Evolutionary conservation across 2,329 filamentous ascomycete species (phyloP), one percentile per base, ranked within the genome.

Genomic region (Ascochyta koolunga): DNA sequence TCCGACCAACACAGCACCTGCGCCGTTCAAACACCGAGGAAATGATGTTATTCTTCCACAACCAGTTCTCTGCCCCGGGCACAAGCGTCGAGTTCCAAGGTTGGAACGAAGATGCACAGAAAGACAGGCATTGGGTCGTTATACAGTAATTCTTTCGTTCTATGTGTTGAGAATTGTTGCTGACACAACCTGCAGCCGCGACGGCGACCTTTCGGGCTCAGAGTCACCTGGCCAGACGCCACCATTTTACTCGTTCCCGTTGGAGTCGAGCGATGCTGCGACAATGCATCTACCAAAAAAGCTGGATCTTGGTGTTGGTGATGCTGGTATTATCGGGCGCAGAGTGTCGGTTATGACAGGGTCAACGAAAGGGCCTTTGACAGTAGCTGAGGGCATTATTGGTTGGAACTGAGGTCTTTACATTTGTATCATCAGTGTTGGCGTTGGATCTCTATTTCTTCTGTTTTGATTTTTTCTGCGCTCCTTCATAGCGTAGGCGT

Each of bases 321-420:
- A 69, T 15, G 51, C 39, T 2, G 71, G 71, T 0, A 67, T 74
- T n/a, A 64, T 74, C 9, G 71, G 71, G 13, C 56, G 71, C n/a
- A 64, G 67, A 18, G 57, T 74, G 0, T 69, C 67, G 3, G 58
- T 74, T 0, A 67, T 74, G 67, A 67, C 51, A 0, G 59, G 62
- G 9, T 65, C 64, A 22, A 56, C 24, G 7, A 50, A 46, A 18
- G 67, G 59, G 1, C 59, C 62, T 2, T 32, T 61, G 44, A 62
- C 54, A 0, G 39, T 74, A 0, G 71, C 70, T 0, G 68, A 73
- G 46, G 71, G 71, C 0, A 66, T 74, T 10, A 65, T 72, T 44
- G 71, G 71, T 3, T 74, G 71, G 70, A 74, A 74, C 48, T 74
- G 40, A 66, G 18, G 15, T 11, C 11, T 22, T 19, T 3, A 5